Percentiles rank a stretch among this genome's conserved stretches.
These are phyloP conservation scores for Cordia subcordata DNA, from an alignment of 257 asterid genomes.

Conservation along the genomic window DNA sequence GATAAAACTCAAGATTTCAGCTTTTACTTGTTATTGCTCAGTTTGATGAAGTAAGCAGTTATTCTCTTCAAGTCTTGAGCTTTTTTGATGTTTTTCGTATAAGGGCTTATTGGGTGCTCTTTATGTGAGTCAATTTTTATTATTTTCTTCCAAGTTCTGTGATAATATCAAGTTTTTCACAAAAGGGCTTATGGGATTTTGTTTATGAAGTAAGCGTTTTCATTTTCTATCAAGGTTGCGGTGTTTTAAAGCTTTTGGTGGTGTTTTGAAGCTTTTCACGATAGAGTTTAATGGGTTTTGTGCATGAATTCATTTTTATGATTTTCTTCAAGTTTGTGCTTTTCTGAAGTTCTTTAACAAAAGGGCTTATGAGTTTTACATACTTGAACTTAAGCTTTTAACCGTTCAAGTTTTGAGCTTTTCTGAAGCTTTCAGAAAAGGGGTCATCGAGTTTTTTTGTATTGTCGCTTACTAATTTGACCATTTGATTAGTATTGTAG, in stretches of 20 bases:
- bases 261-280: conserved; percentile 11
- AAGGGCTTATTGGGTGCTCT: conserved; percentile 5
- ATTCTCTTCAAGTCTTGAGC: conserved; percentile 10
- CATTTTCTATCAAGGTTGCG: background rate
- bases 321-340: too few relatives aligned
- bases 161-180: conserved; percentile 17
- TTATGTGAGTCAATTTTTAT: too few relatives aligned
- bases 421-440: too few relatives aligned
- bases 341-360: too few relatives aligned
- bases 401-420: too few relatives aligned
- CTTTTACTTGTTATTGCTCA: conserved; percentile 28
- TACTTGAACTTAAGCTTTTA: too few relatives aligned
- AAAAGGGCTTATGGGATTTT: background rate
- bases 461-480: conserved; percentile 19
- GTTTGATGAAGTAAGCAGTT: conserved; percentile 13
- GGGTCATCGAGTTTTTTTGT: background rate
- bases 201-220: background rate
- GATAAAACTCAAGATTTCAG: conserved; percentile 5
- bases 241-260: background rate
- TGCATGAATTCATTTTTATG: too few relatives aligned
- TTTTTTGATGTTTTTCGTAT: conserved; percentile 9
- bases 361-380: too few relatives aligned
- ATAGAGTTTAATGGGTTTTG: conserved; percentile 28
- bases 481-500: conserved; percentile 34
- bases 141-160: too few relatives aligned